Evolutionary conservation across 257 asterid genomes (phyloP).

Genomic region (Parsonsia alboflavescens): DNA sequence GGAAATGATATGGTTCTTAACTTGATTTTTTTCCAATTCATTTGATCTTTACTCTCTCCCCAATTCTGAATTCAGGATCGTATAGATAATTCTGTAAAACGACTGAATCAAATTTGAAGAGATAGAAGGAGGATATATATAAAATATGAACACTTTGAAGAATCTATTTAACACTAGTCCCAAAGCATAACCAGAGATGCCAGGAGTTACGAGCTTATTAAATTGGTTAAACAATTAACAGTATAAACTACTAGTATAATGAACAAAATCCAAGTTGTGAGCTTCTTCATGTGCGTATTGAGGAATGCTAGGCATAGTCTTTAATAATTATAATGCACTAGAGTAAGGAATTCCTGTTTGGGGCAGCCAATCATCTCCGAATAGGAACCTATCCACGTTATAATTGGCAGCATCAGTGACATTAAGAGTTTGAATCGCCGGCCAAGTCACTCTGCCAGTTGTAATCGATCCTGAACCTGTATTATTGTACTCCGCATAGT

Average conservation of each 20-base stretch:
- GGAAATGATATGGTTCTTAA: too few species aligned
- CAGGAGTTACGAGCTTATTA: neutral
- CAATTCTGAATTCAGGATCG: too few species aligned
- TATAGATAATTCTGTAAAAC: too few species aligned
- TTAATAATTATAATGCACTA: constrained; percentile 26
- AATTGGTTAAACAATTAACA: neutral
- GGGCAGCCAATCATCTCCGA: constrained; percentile 64
- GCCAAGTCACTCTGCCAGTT: constrained; percentile 58
- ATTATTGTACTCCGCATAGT: constrained; percentile 59
- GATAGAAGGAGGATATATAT: too few species aligned
- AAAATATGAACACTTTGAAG: neutral
- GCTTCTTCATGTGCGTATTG: neutral
- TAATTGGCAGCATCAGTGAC: constrained; percentile 50
- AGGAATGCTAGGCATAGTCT: neutral
- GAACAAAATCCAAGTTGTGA: neutral
- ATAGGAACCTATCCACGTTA: constrained; percentile 42
- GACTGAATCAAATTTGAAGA: too few species aligned
- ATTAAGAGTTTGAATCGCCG: constrained; percentile 41
- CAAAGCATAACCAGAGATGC: neutral
- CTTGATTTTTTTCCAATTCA: too few species aligned
- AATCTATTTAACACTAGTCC: neutral
- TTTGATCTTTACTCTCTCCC: too few species aligned
- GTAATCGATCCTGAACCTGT: constrained; percentile 57
- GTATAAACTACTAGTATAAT: neutral
- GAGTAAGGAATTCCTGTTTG: constrained; percentile 43